Percentiles rank a stretch among this genome's conserved stretches.
Conservation (phyloP, 805 yeast species). For the Metschnikowia anglica region DNA sequence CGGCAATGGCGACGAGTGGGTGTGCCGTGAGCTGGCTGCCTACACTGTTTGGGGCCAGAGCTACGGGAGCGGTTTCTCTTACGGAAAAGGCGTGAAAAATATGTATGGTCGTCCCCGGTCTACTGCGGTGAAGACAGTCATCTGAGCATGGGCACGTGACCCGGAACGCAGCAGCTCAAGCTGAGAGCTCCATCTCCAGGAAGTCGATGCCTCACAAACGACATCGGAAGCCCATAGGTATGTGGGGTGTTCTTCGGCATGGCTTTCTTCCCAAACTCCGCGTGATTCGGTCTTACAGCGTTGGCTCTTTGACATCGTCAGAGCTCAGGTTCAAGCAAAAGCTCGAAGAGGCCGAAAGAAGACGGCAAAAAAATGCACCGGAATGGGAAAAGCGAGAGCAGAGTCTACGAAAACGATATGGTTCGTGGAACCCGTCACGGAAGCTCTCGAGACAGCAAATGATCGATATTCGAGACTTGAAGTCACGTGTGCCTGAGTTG, state of each 20-base stretch:
- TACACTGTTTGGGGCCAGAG: too few species aligned
- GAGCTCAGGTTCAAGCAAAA: constrained; percentile 20
- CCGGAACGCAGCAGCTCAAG: background rate
- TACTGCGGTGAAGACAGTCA: too few species aligned
- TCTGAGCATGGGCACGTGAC: background rate
- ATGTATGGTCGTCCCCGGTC: too few species aligned
- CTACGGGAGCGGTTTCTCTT: too few species aligned
- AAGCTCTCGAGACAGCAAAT: constrained; percentile 68
- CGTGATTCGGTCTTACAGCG: background rate
- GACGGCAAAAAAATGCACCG: constrained; percentile 44
- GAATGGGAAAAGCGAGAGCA: constrained; percentile 72
- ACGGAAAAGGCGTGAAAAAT: too few species aligned
- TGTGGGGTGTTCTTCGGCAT: constrained; percentile 7
- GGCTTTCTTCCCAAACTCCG: background rate
- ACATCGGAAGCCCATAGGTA: background rate
- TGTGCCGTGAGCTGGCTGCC: too few species aligned
- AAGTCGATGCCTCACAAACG: background rate
- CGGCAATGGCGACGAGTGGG: too few species aligned
- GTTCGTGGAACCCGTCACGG: constrained; percentile 68
- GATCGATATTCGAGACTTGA: constrained; percentile 59
- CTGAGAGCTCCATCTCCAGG: background rate
- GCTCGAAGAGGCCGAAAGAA: constrained; percentile 22
- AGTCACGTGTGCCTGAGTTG: constrained; percentile 57
- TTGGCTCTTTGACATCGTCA: constrained; percentile 7
- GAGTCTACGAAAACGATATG: constrained; percentile 60